Evolutionary conservation across 1,284 basidiomycete genomes (phyloP).

Genomic region (Cryptococcus sp.): DNA sequence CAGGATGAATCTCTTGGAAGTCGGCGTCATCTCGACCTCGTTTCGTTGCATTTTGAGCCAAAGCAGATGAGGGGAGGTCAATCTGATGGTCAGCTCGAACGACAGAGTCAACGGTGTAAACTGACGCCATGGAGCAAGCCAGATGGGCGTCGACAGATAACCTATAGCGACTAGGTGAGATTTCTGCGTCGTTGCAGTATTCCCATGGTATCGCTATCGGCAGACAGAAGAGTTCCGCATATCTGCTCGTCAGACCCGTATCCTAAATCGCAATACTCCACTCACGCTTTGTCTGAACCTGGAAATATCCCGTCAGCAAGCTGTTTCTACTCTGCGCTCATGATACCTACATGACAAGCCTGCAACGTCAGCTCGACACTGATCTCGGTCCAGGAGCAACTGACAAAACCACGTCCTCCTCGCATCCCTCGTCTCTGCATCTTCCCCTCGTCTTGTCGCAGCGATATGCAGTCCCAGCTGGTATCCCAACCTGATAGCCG

Average conservation of each 20-base stretch:
- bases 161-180: slow-evolving; percentile 9
- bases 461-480: slow-evolving; percentile 14
- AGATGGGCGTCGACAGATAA: slow-evolving; percentile 3
- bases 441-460: neutral
- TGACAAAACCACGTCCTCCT: slow-evolving; percentile 15
- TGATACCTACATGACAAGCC: slow-evolving; percentile 6
- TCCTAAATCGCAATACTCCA: neutral
- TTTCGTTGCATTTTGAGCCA: slow-evolving; percentile 1
- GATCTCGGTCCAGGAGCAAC: neutral
- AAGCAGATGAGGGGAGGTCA: slow-evolving; percentile 5
- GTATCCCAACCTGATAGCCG: slow-evolving; percentile 11
- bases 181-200: slow-evolving; percentile 2
- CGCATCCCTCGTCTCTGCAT: slow-evolving; percentile 1
- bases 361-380: neutral
- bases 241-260: slow-evolving; percentile 3
- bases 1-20: slow-evolving; percentile 7
- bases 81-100: neutral
- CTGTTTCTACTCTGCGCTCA: neutral
- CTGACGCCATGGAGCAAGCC: neutral
- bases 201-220: slow-evolving; percentile 9
- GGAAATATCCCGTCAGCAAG: neutral
- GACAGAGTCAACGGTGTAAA: neutral
- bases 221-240: slow-evolving; percentile 12
- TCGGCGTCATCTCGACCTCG: neutral
- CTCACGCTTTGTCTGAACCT: slow-evolving; percentile 5